Base-by-base conservation (phyloP, 495 filamentous ascomycete species). In the Diplogelasinospora grovesii region DNA sequence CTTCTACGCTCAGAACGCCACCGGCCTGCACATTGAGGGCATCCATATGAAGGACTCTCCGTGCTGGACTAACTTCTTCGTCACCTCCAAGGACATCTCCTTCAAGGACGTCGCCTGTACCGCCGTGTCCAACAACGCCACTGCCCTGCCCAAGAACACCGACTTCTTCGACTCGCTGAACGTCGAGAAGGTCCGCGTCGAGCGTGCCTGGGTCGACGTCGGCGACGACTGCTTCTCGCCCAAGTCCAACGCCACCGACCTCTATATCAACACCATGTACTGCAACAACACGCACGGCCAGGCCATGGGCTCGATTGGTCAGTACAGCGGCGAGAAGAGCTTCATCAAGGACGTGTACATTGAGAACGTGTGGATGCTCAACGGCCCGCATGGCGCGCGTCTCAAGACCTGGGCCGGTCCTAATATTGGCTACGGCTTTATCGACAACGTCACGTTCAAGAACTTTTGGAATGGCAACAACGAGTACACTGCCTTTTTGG, bases 211-310 rank as follows among this genome's bases (percentile, higher is more conserved):
- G 23, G 62, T 77, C 30, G 66, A 75, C 39, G 65, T 73, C 20
- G 74, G 74, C 22, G 75, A 78, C 39, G 76, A 79, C 56, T 78
- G 75, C 55, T 76, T 79, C 61, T 70, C 69, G 5, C 70, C 73
- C 8, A 79, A 79, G 46, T 69, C 73, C 4, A 79, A 79, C 53
- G 73, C 73, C 0, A 68, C 69, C 21, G 73, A 78, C 48, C 57
- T 79, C 26, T 68, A 71, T 22, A 70, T 79, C 14, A 61, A 75
- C 46, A 77, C 74, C 32, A 57, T 79, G 41, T 75, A 69, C 64
- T 79, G 75, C 48, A 77, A 78, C 47, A 68, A 70, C 40, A 75
- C 71, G 1, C 71, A 77, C 34, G 75, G 75, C 5, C 69, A 76
- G 22, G 69, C 63, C 21, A 78, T 79, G 68, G 75, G 76, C 6